phyloP scores from a whole-genome alignment of 139 green algal genomes.

The Raphidocelis subcapitata region DNA sequence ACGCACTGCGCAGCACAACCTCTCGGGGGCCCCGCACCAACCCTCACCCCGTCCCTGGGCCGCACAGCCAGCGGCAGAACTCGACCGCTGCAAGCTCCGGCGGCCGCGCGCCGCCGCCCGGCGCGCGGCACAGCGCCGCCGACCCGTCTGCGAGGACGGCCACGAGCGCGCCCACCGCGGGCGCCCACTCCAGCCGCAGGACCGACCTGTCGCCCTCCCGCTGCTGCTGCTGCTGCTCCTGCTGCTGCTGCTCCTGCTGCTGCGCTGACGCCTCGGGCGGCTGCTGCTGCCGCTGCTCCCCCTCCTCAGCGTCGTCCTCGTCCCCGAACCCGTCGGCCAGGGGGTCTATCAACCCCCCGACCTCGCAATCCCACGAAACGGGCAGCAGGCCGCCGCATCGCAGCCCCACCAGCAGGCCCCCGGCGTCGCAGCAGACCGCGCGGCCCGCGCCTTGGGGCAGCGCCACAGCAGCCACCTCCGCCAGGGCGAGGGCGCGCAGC shows the following conservation, averaged over 20 bases:
- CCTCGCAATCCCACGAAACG: conserved; percentile 67
- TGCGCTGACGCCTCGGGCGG: too few relatives aligned
- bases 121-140: conserved; percentile 29
- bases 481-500: too few relatives aligned
- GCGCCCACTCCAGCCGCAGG: too few relatives aligned
- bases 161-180: conserved; percentile 17
- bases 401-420: conserved; percentile 54
- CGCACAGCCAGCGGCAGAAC: conserved; percentile 35
- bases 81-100: neutral
- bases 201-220: too few relatives aligned
- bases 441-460: conserved; percentile 1
- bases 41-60: conserved; percentile 10
- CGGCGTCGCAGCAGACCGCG: conserved; percentile 44
- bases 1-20: too few relatives aligned
- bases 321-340: too few relatives aligned
- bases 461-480: too few relatives aligned
- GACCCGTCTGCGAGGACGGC: conserved; percentile 46
- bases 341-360: too few relatives aligned
- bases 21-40: neutral
- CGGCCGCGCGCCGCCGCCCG: neutral
- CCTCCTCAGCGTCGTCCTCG: too few relatives aligned
- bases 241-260: too few relatives aligned
- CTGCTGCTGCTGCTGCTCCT: too few relatives aligned
- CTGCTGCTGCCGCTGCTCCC: too few relatives aligned
- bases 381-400: conserved; percentile 54